Evolutionary conservation across 306 rosid species (phyloP).

Genomic region (Lathyrus sativus): DNA sequence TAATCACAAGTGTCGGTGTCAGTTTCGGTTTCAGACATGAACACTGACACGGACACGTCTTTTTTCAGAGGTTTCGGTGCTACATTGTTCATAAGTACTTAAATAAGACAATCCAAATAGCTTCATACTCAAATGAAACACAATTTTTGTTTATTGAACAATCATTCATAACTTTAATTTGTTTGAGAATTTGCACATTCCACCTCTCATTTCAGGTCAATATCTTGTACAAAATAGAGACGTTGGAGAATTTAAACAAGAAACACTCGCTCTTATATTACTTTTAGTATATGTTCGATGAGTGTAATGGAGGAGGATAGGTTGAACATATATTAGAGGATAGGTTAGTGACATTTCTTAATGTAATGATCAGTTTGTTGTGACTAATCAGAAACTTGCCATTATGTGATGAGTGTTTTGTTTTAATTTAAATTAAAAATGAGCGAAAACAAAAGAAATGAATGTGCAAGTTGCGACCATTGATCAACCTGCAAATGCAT

Average conservation of each 20-base stretch:
- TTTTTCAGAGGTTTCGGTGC: no score
- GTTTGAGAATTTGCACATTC: neutral
- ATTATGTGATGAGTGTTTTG: constrained; percentile 13
- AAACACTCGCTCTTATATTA: neutral
- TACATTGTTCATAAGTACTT: no score
- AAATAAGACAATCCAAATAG: no score
- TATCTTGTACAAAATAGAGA: neutral
- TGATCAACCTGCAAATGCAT: constrained; percentile 5
- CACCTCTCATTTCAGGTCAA: neutral
- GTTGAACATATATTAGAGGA: neutral
- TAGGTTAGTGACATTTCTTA: neutral
- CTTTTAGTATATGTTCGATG: neutral
- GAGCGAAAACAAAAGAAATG: neutral
- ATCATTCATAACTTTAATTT: neutral
- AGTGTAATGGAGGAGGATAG: neutral
- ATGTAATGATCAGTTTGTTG: neutral
- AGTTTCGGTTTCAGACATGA: no score
- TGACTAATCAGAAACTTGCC: constrained; percentile 3
- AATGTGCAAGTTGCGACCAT: neutral
- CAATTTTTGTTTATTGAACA: neutral
- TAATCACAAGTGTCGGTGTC: no score
- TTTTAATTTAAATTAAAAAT: constrained; percentile 4
- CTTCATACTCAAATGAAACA: neutral
- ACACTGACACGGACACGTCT: no score
- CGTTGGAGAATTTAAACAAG: no score